phyloP scores from a whole-genome alignment of 331 rosid species.

The Spiraea crenata region DNA sequence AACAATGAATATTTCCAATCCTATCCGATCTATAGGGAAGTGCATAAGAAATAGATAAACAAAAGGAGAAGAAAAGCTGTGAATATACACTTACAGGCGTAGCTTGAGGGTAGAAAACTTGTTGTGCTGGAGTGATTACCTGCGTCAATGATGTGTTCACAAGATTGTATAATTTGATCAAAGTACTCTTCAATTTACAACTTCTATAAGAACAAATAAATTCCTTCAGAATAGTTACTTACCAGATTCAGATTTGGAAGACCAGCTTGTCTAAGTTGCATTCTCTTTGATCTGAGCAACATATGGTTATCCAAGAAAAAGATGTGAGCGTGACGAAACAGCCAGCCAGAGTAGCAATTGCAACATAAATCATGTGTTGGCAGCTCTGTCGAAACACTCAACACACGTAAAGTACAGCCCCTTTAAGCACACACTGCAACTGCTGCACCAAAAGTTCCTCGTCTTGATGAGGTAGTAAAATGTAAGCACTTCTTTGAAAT shows the following conservation, averaged over 20 bases:
- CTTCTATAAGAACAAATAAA: no score
- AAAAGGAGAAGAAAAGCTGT: not conserved
- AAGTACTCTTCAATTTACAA: no score
- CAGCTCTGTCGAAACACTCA: conserved; percentile 2
- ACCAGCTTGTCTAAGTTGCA: not conserved
- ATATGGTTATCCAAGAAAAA: conserved; percentile 13
- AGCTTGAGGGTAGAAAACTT: not conserved
- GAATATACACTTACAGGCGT: not conserved
- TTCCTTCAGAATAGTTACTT: no score
- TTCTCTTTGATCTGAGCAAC: conserved; percentile 7
- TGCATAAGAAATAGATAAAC: not conserved
- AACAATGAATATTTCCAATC: no score
- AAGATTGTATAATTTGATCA: no score
- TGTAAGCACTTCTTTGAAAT: no score
- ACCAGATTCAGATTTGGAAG: not conserved
- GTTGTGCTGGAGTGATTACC: not conserved
- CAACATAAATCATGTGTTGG: conserved; percentile 1
- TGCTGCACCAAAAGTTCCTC: no score
- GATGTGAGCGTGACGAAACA: not conserved
- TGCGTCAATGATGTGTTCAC: not conserved
- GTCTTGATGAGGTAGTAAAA: no score
- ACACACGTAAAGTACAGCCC: conserved; percentile 13
- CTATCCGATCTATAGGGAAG: no score
- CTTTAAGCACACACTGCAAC: no score
- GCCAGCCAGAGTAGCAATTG: not conserved